A percentile compares a stretch with the other conserved stretches of the same genome.
Evolutionary conservation across 805 yeast species (phyloP).

Genomic region (Candida caryicola): DNA sequence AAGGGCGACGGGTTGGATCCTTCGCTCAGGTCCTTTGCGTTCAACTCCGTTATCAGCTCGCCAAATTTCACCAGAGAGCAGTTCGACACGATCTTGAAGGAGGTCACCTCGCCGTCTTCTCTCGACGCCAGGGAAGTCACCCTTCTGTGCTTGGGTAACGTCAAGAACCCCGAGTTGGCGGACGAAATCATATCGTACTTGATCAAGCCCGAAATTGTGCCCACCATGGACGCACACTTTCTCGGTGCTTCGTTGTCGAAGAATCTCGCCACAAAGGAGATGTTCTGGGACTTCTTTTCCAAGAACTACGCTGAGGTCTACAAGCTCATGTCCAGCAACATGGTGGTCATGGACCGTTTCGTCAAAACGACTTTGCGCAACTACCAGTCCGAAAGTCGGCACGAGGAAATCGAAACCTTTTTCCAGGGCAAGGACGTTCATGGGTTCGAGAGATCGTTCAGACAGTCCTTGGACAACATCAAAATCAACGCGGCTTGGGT

Average conservation of each 20-base stretch:
- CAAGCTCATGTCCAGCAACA: slow-evolving; percentile 44
- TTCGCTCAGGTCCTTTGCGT: slow-evolving; percentile 42
- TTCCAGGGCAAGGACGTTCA: slow-evolving; percentile 46
- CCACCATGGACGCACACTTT: slow-evolving; percentile 59
- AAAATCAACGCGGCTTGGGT: slow-evolving; percentile 51
- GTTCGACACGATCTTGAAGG: slow-evolving; percentile 42
- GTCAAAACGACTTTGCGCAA: slow-evolving; percentile 38
- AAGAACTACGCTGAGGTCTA: slow-evolving; percentile 45
- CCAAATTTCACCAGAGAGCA: slow-evolving; percentile 27
- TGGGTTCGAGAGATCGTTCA: slow-evolving; percentile 58
- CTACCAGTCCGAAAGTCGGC: slow-evolving; percentile 34
- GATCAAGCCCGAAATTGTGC: slow-evolving; percentile 43
- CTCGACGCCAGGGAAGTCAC: slow-evolving; percentile 61
- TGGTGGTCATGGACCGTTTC: slow-evolving; percentile 51
- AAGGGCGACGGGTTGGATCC: slow-evolving; percentile 35
- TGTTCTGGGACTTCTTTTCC: slow-evolving; percentile 51
- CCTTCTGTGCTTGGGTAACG: slow-evolving; percentile 51
- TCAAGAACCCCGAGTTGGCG: slow-evolving; percentile 35
- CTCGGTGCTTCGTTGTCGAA: slow-evolving; percentile 46
- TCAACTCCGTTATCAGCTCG: slow-evolving; percentile 42
- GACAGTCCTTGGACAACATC: slow-evolving; percentile 56
- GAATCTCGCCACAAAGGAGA: slow-evolving; percentile 42
- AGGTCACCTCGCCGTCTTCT: slow-evolving; percentile 49
- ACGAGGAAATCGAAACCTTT: slow-evolving; percentile 38
- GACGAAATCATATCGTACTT: slow-evolving; percentile 39